Conservation (phyloP, 2,329 filamentous ascomycete genomes). For the Sclerotinia spermophila region DNA sequence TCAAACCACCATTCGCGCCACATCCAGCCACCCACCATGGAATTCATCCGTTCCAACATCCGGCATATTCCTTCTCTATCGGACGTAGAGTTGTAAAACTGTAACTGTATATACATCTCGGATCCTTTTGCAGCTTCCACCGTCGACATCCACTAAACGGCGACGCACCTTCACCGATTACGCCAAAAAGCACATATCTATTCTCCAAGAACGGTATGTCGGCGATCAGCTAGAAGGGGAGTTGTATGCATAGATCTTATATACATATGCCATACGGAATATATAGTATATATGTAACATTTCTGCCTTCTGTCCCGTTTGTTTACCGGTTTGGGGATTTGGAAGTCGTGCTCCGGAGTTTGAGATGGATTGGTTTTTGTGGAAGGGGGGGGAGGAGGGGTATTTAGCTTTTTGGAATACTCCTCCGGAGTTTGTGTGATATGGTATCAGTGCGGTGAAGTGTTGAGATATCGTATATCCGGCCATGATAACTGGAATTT, state of each 20-base stretch:
- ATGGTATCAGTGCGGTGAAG: neutral
- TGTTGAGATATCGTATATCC: neutral
- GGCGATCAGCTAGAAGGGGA: neutral
- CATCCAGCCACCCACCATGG: neutral
- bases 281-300: neutral
- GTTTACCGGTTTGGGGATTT: neutral
- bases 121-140: neutral
- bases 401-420: neutral
- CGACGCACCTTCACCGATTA: neutral
- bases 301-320: neutral
- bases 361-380: neutral
- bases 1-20: neutral
- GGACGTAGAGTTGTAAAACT: neutral
- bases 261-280: neutral
- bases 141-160: neutral
- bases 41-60: neutral
- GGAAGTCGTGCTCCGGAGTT: neutral
- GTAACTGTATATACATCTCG: neutral
- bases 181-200: neutral
- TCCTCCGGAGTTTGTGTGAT: neutral
- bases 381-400: neutral
- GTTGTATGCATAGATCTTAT: neutral
- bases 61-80: neutral
- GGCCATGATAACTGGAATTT: neutral
- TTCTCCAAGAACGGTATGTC: neutral